A percentile compares a stretch with the other conserved stretches of the same genome.
phyloP scores from a whole-genome alignment of 1,139 yeast genomes.

The Petasospora rhodanensis region DNA sequence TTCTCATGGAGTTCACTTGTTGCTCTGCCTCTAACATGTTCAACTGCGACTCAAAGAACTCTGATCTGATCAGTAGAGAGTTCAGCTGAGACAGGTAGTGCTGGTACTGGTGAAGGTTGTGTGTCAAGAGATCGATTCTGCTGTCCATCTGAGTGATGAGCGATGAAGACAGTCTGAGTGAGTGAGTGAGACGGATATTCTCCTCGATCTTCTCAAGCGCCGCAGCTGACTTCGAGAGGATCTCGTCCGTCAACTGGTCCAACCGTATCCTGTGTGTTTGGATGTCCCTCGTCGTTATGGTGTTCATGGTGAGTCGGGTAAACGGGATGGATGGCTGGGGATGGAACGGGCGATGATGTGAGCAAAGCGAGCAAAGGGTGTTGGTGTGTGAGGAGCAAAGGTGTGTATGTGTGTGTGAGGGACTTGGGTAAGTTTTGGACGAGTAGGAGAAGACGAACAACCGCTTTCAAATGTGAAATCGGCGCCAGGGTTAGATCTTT shows the following conservation, averaged over 20 bases:
- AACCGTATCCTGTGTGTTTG: conserved; percentile 14
- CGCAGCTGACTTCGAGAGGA: conserved; percentile 17
- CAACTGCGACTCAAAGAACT: conserved; percentile 36
- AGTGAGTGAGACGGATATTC: conserved; percentile 17
- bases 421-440: too few species aligned
- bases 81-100: conserved; percentile 27
- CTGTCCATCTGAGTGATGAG: conserved; percentile 16
- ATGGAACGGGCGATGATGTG: too few species aligned
- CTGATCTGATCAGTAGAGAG: conserved; percentile 33
- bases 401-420: too few species aligned
- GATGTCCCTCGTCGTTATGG: conserved; percentile 5
- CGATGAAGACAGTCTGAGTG: conserved; percentile 17
- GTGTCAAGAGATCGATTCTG: conserved; percentile 14
- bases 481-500: too few species aligned
- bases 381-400: too few species aligned
- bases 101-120: conserved; percentile 20
- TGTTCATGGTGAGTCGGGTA: too few species aligned
- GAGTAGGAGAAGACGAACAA: too few species aligned
- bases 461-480: too few species aligned
- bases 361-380: too few species aligned
- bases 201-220: conserved; percentile 22
- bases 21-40: conserved; percentile 30
- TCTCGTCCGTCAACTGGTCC: conserved; percentile 18
- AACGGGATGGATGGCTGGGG: too few species aligned
- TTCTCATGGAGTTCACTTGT: conserved; percentile 17